A percentile compares a stretch with the other conserved stretches of the same genome.
Evolutionary conservation across 148 eudicot genomes (phyloP).

Genomic region (Vaccinium darrowii): DNA sequence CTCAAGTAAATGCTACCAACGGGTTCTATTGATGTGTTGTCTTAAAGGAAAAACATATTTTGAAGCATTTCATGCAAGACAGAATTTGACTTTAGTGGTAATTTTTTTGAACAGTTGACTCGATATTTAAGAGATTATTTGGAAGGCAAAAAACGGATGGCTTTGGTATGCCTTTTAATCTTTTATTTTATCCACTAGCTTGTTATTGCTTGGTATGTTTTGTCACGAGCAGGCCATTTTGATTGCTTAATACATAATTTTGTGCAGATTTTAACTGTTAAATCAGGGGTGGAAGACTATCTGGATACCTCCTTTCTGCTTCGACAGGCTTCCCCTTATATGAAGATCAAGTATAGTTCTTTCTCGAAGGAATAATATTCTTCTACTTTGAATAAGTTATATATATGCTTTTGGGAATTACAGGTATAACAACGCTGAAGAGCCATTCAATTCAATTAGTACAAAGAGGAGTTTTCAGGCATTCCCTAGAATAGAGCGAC

Average conservation of each 20-base stretch:
- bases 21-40: not conserved
- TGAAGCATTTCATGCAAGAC: not conserved
- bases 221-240: constrained; percentile 4
- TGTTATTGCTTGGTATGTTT: not conserved
- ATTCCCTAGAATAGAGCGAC: constrained; percentile 36
- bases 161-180: constrained; percentile 58
- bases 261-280: constrained; percentile 76
- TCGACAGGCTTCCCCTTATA: constrained; percentile 88
- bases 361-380: not conserved
- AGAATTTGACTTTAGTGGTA: not conserved
- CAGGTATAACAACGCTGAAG: constrained; percentile 62
- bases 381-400: not conserved
- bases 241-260: not conserved
- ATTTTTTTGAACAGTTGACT: constrained; percentile 52
- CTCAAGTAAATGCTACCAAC: not conserved
- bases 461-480: constrained; percentile 61
- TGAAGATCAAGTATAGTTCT: constrained; percentile 66
- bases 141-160: constrained; percentile 92
- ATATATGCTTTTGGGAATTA: not conserved
- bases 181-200: constrained; percentile 2
- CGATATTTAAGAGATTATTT: constrained; percentile 82
- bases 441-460: constrained; percentile 25
- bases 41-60: not conserved
- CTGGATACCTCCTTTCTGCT: constrained; percentile 77
- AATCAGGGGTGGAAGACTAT: constrained; percentile 84